Percentiles rank a stretch among this genome's conserved stretches.
Conservation (phyloP, 2,329 filamentous ascomycete species). For the Microcyclospora tardicrescens region DNA sequence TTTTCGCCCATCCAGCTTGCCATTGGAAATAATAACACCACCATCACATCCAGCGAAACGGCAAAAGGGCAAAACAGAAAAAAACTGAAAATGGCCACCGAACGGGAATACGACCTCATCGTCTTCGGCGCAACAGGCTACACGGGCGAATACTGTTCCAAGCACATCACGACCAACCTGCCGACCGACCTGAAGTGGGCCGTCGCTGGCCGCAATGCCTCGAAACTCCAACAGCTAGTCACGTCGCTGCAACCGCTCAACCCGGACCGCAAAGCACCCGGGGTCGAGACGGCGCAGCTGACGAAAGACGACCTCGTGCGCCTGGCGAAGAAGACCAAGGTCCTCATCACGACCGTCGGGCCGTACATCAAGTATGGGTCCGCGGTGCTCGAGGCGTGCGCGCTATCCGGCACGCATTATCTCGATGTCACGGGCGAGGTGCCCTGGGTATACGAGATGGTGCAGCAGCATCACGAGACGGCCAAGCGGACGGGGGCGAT, state of each 20-base stretch:
- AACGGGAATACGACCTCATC: conserved; percentile 49
- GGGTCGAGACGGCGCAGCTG: conserved; percentile 41
- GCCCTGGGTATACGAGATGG: conserved; percentile 50
- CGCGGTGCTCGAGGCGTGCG: conserved; percentile 51
- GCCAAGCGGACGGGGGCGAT: conserved; percentile 49
- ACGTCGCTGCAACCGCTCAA: conserved; percentile 49
- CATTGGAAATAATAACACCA: no score
- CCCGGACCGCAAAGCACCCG: conserved; percentile 56
- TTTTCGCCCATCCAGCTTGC: no score
- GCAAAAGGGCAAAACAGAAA: no score
- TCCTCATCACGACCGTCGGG: conserved; percentile 49
- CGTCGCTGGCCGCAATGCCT: conserved; percentile 65
- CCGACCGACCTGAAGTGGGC: conserved; percentile 78
- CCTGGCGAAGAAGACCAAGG: conserved; percentile 42
- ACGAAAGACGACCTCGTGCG: conserved; percentile 36
- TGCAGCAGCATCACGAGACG: conserved; percentile 46
- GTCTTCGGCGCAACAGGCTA: conserved; percentile 65
- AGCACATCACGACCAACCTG: conserved; percentile 58
- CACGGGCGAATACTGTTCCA: conserved; percentile 63
- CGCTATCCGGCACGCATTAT: conserved; percentile 52
- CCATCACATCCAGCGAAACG: no score
- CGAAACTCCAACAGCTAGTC: conserved; percentile 59
- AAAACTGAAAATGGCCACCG: conserved; percentile 22
- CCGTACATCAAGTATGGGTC: conserved; percentile 48
- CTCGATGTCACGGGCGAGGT: conserved; percentile 53